Base-by-base conservation (phyloP, 306 rosid species). In the Calophaca sinica region DNA sequence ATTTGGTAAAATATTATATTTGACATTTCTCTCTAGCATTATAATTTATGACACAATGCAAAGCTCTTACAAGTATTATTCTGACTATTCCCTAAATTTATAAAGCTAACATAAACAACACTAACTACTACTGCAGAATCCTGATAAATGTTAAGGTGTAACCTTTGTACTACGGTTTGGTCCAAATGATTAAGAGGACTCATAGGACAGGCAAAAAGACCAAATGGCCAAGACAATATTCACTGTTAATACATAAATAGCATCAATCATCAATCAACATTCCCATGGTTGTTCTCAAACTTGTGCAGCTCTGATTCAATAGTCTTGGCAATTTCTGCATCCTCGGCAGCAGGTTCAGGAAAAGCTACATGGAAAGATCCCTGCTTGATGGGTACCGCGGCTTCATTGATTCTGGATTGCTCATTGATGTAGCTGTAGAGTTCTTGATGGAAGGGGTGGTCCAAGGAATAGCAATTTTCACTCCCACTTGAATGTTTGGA, bases 321-420 rank as follows among this genome's bases (percentile, higher is more conserved):
- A 45, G 91, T 89, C 87, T 75, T 83, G 11, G 84, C 91, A 8
- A 88, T 77, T 44, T 83, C 86, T 3, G 74, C 82, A 81, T 89
- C 84, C 80, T 88, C 88, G 14, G 83, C 66, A 8, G 86, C 85
- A 67, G 89, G 87, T 70, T 86, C 88, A 3, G 91, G 93, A 51
- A 91, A 63, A 69, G 82, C 85, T 58, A 89, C 96, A 71, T 93
- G 97, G 79, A 88, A 89, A 15, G 98, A 93, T 72, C 97, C 92
- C 41, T 88, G 91, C 73, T 85, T 93, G 73, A 83, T 76, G 36
- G 86, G 94, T 7, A 9, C 72, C 62, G 20, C 83, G 8, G 82
- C 74, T 74, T 79, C 84, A 35, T 57, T 26, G 32, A 49, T 75
- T 75, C 83, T 72, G 58, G 91, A 80, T 75, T 83, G 88, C 76